Evolutionary conservation across 1,139 yeast genomes (phyloP), one percentile per base, ranked within the genome.

Genomic region (Suhomyces bokatorum): DNA sequence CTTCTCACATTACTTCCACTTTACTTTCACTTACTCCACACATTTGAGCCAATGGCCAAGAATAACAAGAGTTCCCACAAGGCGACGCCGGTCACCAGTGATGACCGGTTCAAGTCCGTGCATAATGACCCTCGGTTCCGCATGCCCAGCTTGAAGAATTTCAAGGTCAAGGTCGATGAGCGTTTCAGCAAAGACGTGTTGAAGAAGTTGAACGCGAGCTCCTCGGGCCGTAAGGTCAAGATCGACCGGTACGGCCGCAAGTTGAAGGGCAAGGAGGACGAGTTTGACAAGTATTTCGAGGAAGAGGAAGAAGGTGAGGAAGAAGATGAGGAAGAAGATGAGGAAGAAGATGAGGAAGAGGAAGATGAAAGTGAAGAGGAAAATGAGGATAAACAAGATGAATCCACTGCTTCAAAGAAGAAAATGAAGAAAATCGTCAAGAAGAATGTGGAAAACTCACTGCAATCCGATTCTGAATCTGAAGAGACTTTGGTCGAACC

Each of bases 101-200:
- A 90, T 66, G 77, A 83, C 14, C 80, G 99, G 61, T 93, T 93
- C 66, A 70, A 86, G 16, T 73, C 84, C 5, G 87, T 91, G 6
- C 90, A 86, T 57, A 81, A 78, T 54, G 99, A 95, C 64, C 98
- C 99, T 3, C 77, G 97, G 53, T 93, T 93, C 69, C 84, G 80
- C 52, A 68, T 81, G 35, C 93, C 97, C 4, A 83, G 77, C 54
- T 76, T 77, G 60, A 83, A 82, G 56, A 83, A 85, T 50, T 69
- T 84, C 51, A 87, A 85, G 63, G 86, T 89, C 35, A 82, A 87
- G 55, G 77, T 95, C 35, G 99, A 93, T 67, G 87, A 83, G 47
- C 81, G 99, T 65, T 93, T 93, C 66, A 81, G 83, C 53, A 81
- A 81, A 55, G 76, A 78, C 38, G 97, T 90, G 59, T 65, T 86